Evolutionary conservation across 116 monocot genomes (phyloP).

Genomic region (Papilionanthe hybrid): DNA sequence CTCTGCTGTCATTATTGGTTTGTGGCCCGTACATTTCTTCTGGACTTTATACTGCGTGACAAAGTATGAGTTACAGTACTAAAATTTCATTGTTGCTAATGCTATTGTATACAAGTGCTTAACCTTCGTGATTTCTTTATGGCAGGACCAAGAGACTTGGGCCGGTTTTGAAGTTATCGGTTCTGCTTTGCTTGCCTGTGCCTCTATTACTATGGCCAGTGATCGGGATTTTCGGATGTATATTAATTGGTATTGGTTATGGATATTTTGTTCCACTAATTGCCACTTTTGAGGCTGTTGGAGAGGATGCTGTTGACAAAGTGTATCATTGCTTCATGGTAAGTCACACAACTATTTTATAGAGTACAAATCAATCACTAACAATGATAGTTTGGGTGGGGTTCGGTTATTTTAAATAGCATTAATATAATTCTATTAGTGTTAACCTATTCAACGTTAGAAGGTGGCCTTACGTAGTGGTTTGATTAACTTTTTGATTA

Average conservation of each 20-base stretch:
- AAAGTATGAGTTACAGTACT: slow-evolving; percentile 28
- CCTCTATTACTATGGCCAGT: slow-evolving; percentile 51
- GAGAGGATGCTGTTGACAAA: slow-evolving; percentile 45
- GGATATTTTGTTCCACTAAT: slow-evolving; percentile 58
- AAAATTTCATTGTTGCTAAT: not conserved
- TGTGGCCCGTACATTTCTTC: slow-evolving; percentile 85
- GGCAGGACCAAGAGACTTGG: slow-evolving; percentile 74
- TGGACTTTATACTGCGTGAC: slow-evolving; percentile 74
- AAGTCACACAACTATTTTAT: slow-evolving; percentile 11
- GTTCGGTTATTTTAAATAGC: not conserved
- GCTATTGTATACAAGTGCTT: not conserved
- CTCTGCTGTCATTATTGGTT: slow-evolving; percentile 65
- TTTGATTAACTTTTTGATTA: too few relatives aligned
- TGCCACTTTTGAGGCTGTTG: slow-evolving; percentile 77
- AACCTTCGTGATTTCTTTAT: slow-evolving; percentile 4
- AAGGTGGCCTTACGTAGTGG: too few relatives aligned
- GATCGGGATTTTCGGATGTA: slow-evolving; percentile 51
- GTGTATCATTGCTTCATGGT: slow-evolving; percentile 66
- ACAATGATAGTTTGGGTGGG: not conserved
- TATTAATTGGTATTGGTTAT: slow-evolving; percentile 66
- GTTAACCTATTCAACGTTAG: not conserved
- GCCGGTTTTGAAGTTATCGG: slow-evolving; percentile 41
- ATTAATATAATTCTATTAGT: not conserved
- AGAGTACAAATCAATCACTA: not conserved
- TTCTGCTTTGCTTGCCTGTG: slow-evolving; percentile 42